Percentiles rank a stretch among this genome's conserved stretches.
Conservation (phyloP, 768 basidiomycete species). For the Tricholoma terreum region DNA sequence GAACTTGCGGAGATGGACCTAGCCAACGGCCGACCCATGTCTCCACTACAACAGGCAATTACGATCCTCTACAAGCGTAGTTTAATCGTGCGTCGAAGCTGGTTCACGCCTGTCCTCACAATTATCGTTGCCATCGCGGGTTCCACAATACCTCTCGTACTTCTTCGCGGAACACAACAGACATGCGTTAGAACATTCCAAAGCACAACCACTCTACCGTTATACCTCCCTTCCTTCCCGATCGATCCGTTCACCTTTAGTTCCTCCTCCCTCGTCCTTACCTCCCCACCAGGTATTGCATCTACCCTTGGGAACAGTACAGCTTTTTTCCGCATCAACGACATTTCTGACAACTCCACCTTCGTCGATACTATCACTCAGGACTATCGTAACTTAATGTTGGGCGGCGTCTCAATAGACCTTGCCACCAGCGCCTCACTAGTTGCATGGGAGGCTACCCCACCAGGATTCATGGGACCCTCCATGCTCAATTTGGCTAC, state of each 20-base stretch:
- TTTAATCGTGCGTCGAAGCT: constrained; percentile 61
- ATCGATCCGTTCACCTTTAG: constrained; percentile 29
- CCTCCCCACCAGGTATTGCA: constrained; percentile 54
- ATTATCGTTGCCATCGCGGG: constrained; percentile 57
- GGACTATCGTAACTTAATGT: constrained; percentile 50
- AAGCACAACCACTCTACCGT: constrained; percentile 36
- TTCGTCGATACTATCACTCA: constrained; percentile 53
- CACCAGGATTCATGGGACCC: constrained; percentile 56
- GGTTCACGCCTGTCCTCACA: constrained; percentile 60
- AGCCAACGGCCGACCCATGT: constrained; percentile 49
- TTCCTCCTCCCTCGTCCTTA: constrained; percentile 37
- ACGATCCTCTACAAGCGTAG: constrained; percentile 74
- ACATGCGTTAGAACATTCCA: constrained; percentile 46
- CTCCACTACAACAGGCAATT: constrained; percentile 60
- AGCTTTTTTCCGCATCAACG: constrained; percentile 30
- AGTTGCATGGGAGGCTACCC: constrained; percentile 69
- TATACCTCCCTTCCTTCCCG: constrained; percentile 55
- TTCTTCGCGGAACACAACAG: constrained; percentile 48
- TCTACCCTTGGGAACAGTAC: constrained; percentile 43
- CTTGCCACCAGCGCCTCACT: constrained; percentile 44
- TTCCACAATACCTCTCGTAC: constrained; percentile 64
- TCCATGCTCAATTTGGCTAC: constrained; percentile 64
- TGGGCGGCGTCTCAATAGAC: constrained; percentile 71
- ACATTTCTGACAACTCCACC: constrained; percentile 53
- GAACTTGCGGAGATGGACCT: constrained; percentile 34